Evolutionary conservation across 768 basidiomycete species (phyloP).

Genomic region (Lepiota subincarnata): DNA sequence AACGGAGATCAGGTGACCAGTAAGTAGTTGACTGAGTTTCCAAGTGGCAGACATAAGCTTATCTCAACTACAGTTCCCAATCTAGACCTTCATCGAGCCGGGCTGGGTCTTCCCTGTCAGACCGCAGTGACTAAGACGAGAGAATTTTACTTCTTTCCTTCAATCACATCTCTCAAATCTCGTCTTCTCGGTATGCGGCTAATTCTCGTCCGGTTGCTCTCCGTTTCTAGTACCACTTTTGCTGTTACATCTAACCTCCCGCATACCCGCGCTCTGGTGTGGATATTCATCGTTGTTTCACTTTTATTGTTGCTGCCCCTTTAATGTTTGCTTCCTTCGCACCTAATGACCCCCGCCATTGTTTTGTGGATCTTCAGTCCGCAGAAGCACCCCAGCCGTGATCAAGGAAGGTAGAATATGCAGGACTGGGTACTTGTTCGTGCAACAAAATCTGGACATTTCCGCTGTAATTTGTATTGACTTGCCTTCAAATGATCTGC

Average conservation of each 20-base stretch:
- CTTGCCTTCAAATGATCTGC: neutral
- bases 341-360: neutral
- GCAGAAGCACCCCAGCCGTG: neutral
- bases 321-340: neutral
- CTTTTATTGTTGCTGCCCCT: neutral
- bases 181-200: neutral
- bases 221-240: conserved; percentile 1
- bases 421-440: conserved; percentile 1
- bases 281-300: neutral
- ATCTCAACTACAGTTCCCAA: conserved; percentile 16
- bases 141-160: too few species aligned
- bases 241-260: conserved; percentile 8
- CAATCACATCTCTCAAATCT: neutral
- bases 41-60: neutral
- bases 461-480: neutral
- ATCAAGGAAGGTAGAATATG: neutral
- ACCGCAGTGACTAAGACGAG: conserved; percentile 4
- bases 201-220: neutral
- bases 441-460: conserved; percentile 6
- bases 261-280: conserved; percentile 10
- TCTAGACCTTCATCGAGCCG: conserved; percentile 30
- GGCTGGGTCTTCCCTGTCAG: conserved; percentile 11
- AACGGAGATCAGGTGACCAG: conserved; percentile 44
- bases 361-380: neutral
- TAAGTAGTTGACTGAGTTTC: conserved; percentile 21